Percentiles rank a stretch among this genome's conserved stretches.
These are phyloP conservation scores for Pyrus pyrifolia DNA, from an alignment of 306 rosid genomes.

Conservation along the genomic window DNA sequence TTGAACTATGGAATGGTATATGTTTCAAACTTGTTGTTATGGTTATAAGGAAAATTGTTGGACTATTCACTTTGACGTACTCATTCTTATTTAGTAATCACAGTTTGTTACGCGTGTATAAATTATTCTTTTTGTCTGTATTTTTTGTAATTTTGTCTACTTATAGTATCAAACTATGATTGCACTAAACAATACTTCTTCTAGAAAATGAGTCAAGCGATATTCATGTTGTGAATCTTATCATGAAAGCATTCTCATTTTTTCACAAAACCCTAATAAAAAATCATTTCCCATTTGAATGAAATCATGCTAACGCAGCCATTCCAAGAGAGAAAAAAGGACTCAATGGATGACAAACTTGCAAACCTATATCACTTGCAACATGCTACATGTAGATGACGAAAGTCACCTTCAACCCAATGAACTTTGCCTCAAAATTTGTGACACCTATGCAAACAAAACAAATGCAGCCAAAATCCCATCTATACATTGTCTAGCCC, in stretches of 20 bases:
- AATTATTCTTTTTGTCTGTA: too few species aligned
- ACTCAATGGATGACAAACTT: too few species aligned
- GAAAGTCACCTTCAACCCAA: background rate
- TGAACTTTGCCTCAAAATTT: background rate
- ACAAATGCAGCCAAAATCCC: background rate
- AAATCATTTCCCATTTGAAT: slow-evolving; percentile 8
- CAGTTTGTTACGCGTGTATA: too few species aligned
- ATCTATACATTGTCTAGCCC: background rate
- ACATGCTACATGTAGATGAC: background rate
- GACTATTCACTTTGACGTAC: too few species aligned
- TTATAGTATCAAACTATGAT: too few species aligned
- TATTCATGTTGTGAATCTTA: too few species aligned
- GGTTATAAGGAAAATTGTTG: too few species aligned
- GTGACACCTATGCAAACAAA: background rate
- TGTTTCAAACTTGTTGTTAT: background rate
- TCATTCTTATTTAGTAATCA: too few species aligned
- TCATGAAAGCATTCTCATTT: background rate
- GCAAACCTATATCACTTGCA: background rate
- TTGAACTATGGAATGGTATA: background rate
- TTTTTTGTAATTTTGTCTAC: too few species aligned
- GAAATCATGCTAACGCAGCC: background rate
- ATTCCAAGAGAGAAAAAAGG: background rate
- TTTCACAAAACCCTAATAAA: background rate
- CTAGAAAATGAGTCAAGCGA: too few species aligned
- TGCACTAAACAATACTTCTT: too few species aligned